Conservation (phyloP, 2,329 filamentous ascomycete genomes). For the Myriangium duriaei region DNA sequence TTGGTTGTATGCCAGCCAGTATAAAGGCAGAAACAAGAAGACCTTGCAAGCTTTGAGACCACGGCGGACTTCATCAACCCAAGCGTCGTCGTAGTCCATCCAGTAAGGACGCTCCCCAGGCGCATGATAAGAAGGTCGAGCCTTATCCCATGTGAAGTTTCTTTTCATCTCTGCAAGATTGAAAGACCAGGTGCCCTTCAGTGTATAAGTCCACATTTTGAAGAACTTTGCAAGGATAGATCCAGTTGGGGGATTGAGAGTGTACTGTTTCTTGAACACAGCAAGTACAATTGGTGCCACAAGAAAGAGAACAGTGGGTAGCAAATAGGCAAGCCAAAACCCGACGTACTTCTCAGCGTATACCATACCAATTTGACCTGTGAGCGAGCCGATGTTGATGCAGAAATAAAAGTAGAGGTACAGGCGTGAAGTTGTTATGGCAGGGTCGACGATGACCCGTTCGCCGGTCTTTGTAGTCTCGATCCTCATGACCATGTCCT, state of each 20-base stretch:
- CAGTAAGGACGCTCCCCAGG: slow-evolving; percentile 47
- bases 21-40: slow-evolving; percentile 41
- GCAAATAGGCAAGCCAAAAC: slow-evolving; percentile 53
- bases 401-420: slow-evolving; percentile 57
- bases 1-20: slow-evolving; percentile 49
- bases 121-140: slow-evolving; percentile 52
- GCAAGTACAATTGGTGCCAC: slow-evolving; percentile 46
- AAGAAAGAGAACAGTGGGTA: slow-evolving; percentile 52
- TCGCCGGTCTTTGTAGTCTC: slow-evolving; percentile 30
- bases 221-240: slow-evolving; percentile 59
- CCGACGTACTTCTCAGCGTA: slow-evolving; percentile 55
- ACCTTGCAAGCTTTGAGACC: slow-evolving; percentile 56
- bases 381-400: slow-evolving; percentile 63
- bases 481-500: slow-evolving; percentile 28
- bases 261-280: slow-evolving; percentile 35
- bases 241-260: slow-evolving; percentile 52
- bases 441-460: slow-evolving; percentile 34
- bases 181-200: slow-evolving; percentile 53
- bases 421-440: slow-evolving; percentile 36
- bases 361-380: slow-evolving; percentile 48
- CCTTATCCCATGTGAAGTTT: slow-evolving; percentile 43
- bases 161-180: slow-evolving; percentile 13
- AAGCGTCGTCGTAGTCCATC: slow-evolving; percentile 72
- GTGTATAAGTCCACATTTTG: slow-evolving; percentile 46
- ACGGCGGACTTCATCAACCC: slow-evolving; percentile 64